A percentile compares a stretch with the other conserved stretches of the same genome.
Conservation (phyloP, 306 rosid genomes). For the Styphnolobium japonicum region DNA sequence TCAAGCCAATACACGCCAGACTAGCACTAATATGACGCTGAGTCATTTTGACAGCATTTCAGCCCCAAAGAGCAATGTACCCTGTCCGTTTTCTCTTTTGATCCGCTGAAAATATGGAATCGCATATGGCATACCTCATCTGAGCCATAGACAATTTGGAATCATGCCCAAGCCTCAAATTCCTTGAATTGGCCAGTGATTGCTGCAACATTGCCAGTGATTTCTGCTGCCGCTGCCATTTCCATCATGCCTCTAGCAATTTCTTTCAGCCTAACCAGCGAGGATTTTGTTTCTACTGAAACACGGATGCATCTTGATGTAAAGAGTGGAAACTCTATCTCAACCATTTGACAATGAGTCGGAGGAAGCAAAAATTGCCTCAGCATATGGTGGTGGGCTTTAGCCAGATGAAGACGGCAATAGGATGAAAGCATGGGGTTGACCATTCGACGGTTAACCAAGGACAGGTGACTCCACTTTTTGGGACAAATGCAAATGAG, state of each 20-base stretch:
- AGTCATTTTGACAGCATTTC: background rate
- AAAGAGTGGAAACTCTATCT: too few relatives aligned
- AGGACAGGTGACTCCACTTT: background rate
- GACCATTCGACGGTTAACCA: background rate
- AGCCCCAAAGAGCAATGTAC: background rate
- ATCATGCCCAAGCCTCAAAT: background rate
- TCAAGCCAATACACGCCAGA: too few relatives aligned
- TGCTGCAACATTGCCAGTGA: background rate
- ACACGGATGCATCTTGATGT: background rate
- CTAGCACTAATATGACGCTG: background rate
- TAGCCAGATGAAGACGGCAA: background rate
- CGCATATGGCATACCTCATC: background rate
- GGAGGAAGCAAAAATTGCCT: background rate
- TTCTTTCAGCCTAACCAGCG: background rate
- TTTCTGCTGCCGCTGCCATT: background rate
- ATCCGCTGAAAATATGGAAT: background rate
- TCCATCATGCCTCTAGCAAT: background rate
- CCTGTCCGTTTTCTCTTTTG: background rate
- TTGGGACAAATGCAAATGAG: background rate
- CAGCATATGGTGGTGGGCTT: background rate
- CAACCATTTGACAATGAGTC: too few relatives aligned
- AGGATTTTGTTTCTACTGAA: background rate
- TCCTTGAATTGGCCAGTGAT: background rate
- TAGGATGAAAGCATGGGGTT: background rate
- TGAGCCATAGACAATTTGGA: background rate